These are phyloP conservation scores for Cucumis sativus DNA, from an alignment of 306 rosid species.

Conservation along the genomic window DNA sequence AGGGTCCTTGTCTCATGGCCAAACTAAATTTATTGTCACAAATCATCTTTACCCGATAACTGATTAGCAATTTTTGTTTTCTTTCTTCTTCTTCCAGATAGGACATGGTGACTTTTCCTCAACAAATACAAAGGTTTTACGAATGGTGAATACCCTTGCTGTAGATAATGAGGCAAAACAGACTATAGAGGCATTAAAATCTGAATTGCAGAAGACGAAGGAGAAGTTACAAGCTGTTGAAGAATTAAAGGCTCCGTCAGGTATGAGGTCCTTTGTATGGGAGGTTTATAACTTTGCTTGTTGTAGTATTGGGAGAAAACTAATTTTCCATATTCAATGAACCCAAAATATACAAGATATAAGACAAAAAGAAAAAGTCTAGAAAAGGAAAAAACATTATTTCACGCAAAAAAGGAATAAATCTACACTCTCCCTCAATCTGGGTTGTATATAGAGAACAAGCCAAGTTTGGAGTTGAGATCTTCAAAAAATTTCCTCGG, in stretches of 20 bases:
- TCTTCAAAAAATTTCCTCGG: too few species aligned
- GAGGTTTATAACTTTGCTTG: background rate
- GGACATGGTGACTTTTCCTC: constrained; percentile 84
- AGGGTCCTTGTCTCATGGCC: background rate
- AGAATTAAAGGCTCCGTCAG: constrained; percentile 77
- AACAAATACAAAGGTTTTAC: constrained; percentile 84
- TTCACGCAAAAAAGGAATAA: too few species aligned
- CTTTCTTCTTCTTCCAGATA: constrained; percentile 33
- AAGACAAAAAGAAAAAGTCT: too few species aligned
- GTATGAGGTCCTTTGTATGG: constrained; percentile 16
- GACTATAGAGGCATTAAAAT: constrained; percentile 80
- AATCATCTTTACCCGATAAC: background rate
- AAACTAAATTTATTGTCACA: background rate
- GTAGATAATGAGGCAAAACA: constrained; percentile 91
- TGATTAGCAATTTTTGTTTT: constrained; percentile 5
- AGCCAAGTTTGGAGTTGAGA: too few species aligned
- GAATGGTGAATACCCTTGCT: constrained; percentile 86
- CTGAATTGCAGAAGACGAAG: constrained; percentile 77
- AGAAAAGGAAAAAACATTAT: too few species aligned
- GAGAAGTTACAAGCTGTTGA: constrained; percentile 91
- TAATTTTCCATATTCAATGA: too few species aligned
- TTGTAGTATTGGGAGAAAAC: too few species aligned
- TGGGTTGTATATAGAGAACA: too few species aligned
- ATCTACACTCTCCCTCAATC: too few species aligned
- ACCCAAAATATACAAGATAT: too few species aligned